phyloP scores from a whole-genome alignment of 1,284 basidiomycete species.

The Takashimella koratensis region DNA sequence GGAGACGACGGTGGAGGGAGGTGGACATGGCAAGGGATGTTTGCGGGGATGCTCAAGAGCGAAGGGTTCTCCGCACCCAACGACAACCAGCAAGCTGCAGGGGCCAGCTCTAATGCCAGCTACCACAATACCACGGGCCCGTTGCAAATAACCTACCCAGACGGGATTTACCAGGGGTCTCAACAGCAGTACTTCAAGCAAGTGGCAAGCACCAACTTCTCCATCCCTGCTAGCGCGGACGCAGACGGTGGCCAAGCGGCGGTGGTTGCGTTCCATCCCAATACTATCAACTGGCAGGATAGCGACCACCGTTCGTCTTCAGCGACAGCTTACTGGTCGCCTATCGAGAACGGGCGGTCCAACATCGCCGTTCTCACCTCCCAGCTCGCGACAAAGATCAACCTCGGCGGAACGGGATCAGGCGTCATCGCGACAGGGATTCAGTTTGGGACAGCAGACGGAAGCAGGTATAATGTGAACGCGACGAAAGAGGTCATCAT shows the following conservation, averaged over 20 bases:
- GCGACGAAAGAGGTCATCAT: constrained; percentile 16
- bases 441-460: constrained; percentile 18
- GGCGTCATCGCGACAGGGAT: constrained; percentile 20
- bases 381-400: constrained; percentile 20
- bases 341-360: constrained; percentile 42
- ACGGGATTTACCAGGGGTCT: constrained; percentile 57
- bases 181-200: constrained; percentile 56
- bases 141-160: constrained; percentile 53
- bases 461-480: constrained; percentile 1
- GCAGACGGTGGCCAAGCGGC: constrained; percentile 59
- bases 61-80: constrained; percentile 59
- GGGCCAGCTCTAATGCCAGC: constrained; percentile 51
- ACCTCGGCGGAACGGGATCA: constrained; percentile 10
- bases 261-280: constrained; percentile 54
- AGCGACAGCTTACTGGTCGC: constrained; percentile 51
- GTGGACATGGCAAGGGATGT: constrained; percentile 60
- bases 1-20: constrained; percentile 42
- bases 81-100: constrained; percentile 53
- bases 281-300: constrained; percentile 43
- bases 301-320: constrained; percentile 49
- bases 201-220: constrained; percentile 48
- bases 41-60: constrained; percentile 57
- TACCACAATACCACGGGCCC: constrained; percentile 58
- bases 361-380: constrained; percentile 49
- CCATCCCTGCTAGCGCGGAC: constrained; percentile 48